A percentile compares a stretch with the other conserved stretches of the same genome.
Evolutionary conservation across 2,329 filamentous ascomycete species (phyloP).

Genomic region (Fusarium sp.): DNA sequence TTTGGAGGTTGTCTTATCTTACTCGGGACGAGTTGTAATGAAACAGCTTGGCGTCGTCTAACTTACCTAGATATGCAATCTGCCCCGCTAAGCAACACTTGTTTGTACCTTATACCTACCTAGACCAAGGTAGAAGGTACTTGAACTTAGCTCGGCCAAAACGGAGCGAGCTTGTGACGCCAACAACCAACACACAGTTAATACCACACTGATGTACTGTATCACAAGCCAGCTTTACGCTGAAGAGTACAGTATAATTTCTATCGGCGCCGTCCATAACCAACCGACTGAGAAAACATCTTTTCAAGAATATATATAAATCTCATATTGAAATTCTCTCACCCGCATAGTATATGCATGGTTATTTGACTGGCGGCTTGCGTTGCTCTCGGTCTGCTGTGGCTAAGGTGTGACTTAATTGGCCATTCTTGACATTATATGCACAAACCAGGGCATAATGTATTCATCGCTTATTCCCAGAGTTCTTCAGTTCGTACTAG

Average conservation of each 20-base stretch:
- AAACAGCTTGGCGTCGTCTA: constrained; percentile 23
- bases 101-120: constrained; percentile 15
- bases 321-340: constrained; percentile 25
- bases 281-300: constrained; percentile 10
- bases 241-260: constrained; percentile 3
- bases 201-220: neutral
- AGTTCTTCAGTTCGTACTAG: neutral
- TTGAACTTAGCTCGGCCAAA: constrained; percentile 1
- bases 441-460: neutral
- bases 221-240: rapidly evolving
- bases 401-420: constrained; percentile 15
- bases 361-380: neutral
- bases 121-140: constrained; percentile 20
- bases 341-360: neutral
- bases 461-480: neutral
- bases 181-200: constrained; percentile 30
- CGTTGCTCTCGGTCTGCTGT: constrained; percentile 8
- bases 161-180: neutral
- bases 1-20: constrained; percentile 15
- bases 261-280: neutral
- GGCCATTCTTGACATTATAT: too few species aligned
- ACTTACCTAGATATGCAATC: neutral
- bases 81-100: constrained; percentile 5
- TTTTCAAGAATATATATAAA: constrained; percentile 5
- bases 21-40: constrained; percentile 17